Evolutionary conservation across 2,329 filamentous ascomycete species (phyloP).

Genomic region (Cordyceps cicadae): DNA sequence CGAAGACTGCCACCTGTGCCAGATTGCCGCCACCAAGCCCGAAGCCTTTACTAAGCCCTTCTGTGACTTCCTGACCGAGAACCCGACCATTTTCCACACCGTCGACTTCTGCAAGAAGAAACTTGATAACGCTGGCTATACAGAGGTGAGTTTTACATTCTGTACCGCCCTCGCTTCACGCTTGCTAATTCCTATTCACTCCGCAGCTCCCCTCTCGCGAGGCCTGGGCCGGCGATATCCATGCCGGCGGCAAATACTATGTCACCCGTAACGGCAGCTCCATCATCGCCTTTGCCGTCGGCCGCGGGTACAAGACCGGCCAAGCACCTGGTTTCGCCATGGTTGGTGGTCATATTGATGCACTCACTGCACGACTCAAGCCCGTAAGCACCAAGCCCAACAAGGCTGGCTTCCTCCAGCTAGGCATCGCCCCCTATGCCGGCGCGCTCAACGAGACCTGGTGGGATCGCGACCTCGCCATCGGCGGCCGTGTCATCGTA

Average conservation of each 20-base stretch:
- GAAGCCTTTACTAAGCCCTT: conserved; percentile 75
- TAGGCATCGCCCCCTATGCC: conserved; percentile 88
- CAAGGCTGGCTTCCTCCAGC: conserved; percentile 77
- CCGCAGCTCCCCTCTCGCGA: conserved; percentile 68
- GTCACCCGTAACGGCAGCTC: conserved; percentile 77
- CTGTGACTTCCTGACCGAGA: conserved; percentile 76
- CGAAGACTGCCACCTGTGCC: conserved; percentile 29
- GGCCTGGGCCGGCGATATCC: conserved; percentile 63
- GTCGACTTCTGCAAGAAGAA: conserved; percentile 71
- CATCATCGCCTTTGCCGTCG: conserved; percentile 77
- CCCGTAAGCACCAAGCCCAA: conserved; percentile 78
- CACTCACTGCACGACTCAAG: conserved; percentile 83
- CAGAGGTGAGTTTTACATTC: conserved; percentile 41
- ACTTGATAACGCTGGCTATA: conserved; percentile 64
- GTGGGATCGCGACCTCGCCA: conserved; percentile 93
- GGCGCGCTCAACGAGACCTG: conserved; percentile 81
- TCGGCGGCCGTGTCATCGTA: conserved; percentile 83
- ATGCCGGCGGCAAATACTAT: conserved; percentile 82
- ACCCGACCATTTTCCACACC: conserved; percentile 89
- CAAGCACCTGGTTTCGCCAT: conserved; percentile 68
- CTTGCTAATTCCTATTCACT: neutral
- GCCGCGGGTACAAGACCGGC: conserved; percentile 70
- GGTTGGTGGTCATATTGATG: conserved; percentile 87
- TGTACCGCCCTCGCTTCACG: too few species aligned
- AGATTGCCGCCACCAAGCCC: conserved; percentile 35